Base-by-base conservation (phyloP, 768 basidiomycete genomes). In the Serendipita sp. region DNA sequence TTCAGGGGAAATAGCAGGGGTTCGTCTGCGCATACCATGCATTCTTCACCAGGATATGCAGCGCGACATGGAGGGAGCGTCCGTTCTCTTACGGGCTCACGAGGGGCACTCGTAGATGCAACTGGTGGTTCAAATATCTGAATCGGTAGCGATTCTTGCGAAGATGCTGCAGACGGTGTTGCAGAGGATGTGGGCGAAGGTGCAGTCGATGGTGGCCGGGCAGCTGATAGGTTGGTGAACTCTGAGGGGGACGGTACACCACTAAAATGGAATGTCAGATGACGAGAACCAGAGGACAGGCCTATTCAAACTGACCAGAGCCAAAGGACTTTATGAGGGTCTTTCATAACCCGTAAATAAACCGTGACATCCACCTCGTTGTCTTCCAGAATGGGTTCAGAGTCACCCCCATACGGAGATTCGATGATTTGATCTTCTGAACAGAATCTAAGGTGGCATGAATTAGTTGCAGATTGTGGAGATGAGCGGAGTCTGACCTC, bases 21-120 rank as follows among this genome's bases (percentile, higher is more conserved):
- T 36, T 60, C 56, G n/a, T 60, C 56, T 10, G 56, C 56, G 36
- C 56, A 60, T 1, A 60, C 32, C 30, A 60, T 60, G 36, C 56
- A 60, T n/a, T 60, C 56, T 34, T 60, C 56, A 10, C 56, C 56
- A 8, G 56, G 56, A 60, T 60, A 60, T 3, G 56, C 56, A 4
- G 56, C 56, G 23, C 56, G 23, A 18, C 28, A 23, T 5, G 56
- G 56, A 32, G 56, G 56, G 28, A 60, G 35, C 56, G 56, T 10
- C n/a, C 35, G 16, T 16, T 11, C 13, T 18, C 23, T 23, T 23
- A 23, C 23, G 23, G 23, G 23, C 23, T 23, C 23, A 23, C 23
- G 23, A 23, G 23, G 23, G 23, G 23, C 23, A 23, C 23, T 23
- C 23, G 23, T 23, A 23, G 23, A 23, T 23, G 23, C 23, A 1